Evolutionary conservation across 768 basidiomycete species (phyloP), one percentile per base, ranked within the genome.

Genomic region (Hygrophoropsis aurantiaca): DNA sequence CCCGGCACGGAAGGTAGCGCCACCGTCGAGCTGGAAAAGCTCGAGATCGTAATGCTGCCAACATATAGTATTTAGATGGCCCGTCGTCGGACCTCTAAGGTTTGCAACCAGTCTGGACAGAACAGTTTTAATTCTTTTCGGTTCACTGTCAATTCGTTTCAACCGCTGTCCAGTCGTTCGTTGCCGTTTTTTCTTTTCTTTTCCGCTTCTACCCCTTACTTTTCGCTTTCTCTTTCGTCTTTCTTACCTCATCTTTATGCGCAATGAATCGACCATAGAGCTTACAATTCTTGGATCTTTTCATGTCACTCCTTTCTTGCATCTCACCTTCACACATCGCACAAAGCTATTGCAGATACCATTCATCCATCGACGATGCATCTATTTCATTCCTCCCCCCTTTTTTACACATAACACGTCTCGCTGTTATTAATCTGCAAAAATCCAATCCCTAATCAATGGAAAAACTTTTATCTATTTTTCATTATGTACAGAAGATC

Each of bases 21-120:
- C 82, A 8, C 82, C 82, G 11, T 84, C 82, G 27, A 84, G 82
- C 52, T 85, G 82, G 82, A 82, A 78, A 62, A 65, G 8, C 37
- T 23, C 51, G 3, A 58, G 58, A 26, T 65, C 39, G 53, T 18
- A 43, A 16, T 40, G 19, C 16, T 18, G 19, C 3, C 8, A 18
- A 18, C 16, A 24, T 9, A 44, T 9, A 26, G 24, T 20, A 23
- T 18, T 19, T 25, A 39, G 24, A 8, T 13, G n/a, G n/a, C 20
- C 25, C 4, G 25, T 16, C 33, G 19, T 13, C 6, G 27, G 27
- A 30, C 27, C 27, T 30, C 13, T 13, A 13, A 6, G 27, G 27
- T 30, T 30, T 30, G 27, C 13, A 30, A 30, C 27, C 27, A 30
- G 27, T 30, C 27, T 30, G 27, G 27, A 30, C 27, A 30, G 27